phyloP scores from a whole-genome alignment of 2,329 filamentous ascomycete genomes.

The Colletotrichum simmondsii region DNA sequence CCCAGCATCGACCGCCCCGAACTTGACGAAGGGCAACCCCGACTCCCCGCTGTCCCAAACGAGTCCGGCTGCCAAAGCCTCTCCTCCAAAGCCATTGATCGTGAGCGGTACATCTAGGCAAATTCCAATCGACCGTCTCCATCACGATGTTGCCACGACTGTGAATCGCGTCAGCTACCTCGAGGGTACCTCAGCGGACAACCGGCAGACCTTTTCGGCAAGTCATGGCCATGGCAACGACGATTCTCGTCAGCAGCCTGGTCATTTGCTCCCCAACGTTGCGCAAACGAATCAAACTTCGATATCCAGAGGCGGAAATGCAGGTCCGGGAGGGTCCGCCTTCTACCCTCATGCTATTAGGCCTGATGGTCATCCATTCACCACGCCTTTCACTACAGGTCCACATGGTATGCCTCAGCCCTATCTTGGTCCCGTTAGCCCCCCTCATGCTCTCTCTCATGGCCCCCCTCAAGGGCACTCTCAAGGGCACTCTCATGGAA shows the following conservation, averaged over 20 bases:
- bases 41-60: background rate
- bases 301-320: background rate
- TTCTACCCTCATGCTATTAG: background rate
- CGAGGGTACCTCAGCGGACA: background rate
- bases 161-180: background rate
- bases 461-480: background rate
- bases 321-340: background rate
- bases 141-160: background rate
- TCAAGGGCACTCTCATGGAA: too few species aligned
- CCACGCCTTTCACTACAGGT: background rate
- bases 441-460: background rate
- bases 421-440: background rate
- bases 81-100: background rate
- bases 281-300: background rate
- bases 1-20: background rate
- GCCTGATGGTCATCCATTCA: background rate
- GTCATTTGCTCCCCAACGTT: background rate
- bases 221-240: background rate
- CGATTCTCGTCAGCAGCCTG: background rate
- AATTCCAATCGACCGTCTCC: too few species aligned
- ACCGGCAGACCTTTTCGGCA: background rate
- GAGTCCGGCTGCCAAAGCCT: background rate
- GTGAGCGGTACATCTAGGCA: constrained; percentile 9
- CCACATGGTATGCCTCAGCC: background rate
- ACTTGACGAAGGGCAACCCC: background rate